Evolutionary conservation across 2,329 filamentous ascomycete species (phyloP), one percentile per base, ranked within the genome.

Genomic region (Furcasterigmium sp.): DNA sequence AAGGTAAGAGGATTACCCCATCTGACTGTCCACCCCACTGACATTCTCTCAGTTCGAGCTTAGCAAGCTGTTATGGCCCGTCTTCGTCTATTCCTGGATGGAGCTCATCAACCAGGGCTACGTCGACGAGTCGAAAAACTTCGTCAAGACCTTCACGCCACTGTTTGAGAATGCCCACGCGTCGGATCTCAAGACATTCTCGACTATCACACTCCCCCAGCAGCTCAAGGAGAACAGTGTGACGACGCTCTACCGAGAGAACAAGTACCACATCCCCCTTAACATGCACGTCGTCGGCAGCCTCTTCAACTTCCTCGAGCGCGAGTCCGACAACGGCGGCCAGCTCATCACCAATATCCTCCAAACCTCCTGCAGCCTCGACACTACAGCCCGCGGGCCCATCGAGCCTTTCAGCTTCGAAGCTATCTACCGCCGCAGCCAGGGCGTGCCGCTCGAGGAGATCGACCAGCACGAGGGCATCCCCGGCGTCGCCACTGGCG

Each of bases 71-170:
- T 69, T 95, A 14, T 98, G 93, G 90, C 93, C 93, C 0, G 70
- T 94, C 1, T 97, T 96, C 57, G 87, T 97, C 40, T 95, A 98
- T 64, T 93, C 88, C 0, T 96, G 87, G 58, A 72, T 98, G 20
- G 83, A 88, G 45, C 77, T 97, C 43, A 77, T 94, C 21, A 73
- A 73, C 26, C 80, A 88, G 46, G 82, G 81, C 50, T 90, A 85
- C 53, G 69, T 78, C 2, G 78, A 79, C 30, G 88, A 95, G 46
- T 82, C 84, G 13, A 82, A 86, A 51, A 69, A 75, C 2, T 91
- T 95, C 57, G 82, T 94, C 48, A 75, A 79, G 21, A 72, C 76
- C 5, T 82, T 87, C 56, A 82, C 81, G 43, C 56, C 62, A 2
- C 63, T 82, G 42, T 97, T 97, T 55, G 81, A 90, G 52, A 77